Evolutionary conservation across 441 rosid genomes (phyloP).

Genomic region (Kokia cookei): DNA sequence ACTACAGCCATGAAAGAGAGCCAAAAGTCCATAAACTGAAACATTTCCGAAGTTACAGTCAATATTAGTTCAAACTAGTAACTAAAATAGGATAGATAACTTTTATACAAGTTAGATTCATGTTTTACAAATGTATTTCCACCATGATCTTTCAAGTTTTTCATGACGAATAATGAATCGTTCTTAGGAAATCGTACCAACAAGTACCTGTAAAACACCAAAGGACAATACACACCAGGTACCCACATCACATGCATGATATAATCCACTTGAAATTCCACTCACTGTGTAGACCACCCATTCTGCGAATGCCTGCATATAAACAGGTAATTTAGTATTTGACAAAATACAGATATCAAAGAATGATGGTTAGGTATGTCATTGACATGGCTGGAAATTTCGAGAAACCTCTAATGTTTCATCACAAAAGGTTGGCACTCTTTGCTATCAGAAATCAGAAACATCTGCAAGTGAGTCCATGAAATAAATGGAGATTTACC

Average conservation of each 20-base stretch:
- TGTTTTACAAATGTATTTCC: neutral
- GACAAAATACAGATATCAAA: constrained; percentile 3
- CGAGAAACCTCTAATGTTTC: neutral
- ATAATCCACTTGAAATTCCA: constrained; percentile 87
- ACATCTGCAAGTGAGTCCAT: neutral
- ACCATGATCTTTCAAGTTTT: neutral
- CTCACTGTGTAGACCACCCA: constrained; percentile 94
- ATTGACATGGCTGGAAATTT: neutral
- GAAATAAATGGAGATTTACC: constrained; percentile 33
- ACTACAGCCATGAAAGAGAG: constrained; percentile 98
- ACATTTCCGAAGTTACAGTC: constrained; percentile 15
- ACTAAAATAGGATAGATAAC: neutral
- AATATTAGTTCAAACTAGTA: constrained; percentile 13
- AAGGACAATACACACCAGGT: constrained; percentile 82
- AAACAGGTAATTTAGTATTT: constrained; percentile 3
- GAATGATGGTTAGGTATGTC: neutral
- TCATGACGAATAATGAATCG: neutral
- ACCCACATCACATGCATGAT: constrained; percentile 97
- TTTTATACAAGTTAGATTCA: neutral
- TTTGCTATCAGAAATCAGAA: neutral
- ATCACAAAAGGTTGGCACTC: neutral
- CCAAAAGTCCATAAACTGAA: constrained; percentile 99
- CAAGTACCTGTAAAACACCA: constrained; percentile 72
- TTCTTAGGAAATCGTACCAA: neutral
- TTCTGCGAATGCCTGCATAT: constrained; percentile 82